Evolutionary conservation across 805 yeast species (phyloP), one percentile per base, ranked within the genome.

Genomic region (Ogataea neopini): DNA sequence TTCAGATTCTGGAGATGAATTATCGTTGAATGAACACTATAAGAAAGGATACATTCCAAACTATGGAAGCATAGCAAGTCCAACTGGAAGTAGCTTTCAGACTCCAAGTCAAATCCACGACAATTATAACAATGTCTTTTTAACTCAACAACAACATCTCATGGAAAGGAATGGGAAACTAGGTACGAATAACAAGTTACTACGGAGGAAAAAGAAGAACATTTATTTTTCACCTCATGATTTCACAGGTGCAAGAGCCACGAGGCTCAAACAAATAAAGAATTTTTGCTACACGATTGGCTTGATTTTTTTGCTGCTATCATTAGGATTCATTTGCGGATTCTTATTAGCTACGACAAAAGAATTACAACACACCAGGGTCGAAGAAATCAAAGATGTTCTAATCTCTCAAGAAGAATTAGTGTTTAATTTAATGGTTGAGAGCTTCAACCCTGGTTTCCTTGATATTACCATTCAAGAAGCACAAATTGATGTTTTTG

Each of bases 361-460:
- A 56, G 97, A 92, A 48, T 70, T 92, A 45, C 81, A 84, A 44
- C 76, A 79, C 50, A 84, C 89, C 15, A 68, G 77, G 17, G 78
- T 91, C 8, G 63, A 71, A 2, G 69, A 80, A n/a, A 72, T 91
- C 34, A 79, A 77, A 42, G 88, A 88, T 58, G 77, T 91, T 1
- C 70, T 91, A 10, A 86, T 88, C 2, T 83, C 94, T 43, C 83
- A 84, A 53, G 96, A 90, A 59, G 97, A 89, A 61, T 70, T 92
- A 40, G 77, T 90, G 0, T 89, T 92, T 69, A 88, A 85, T 61
- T 69, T 92, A 57, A 77, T 80, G 2, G 79, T 89, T 18, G 85
- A 81, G 49, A 96, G 95, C 0, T 80, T 84, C 57, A 92, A 92
- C 63, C 97, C 97, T 0, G 96, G 97, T 0, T 77, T 91, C 67